phyloP scores from a whole-genome alignment of 192 early-diverging fungal genomes.

The Rhizophagus prolifer region DNA sequence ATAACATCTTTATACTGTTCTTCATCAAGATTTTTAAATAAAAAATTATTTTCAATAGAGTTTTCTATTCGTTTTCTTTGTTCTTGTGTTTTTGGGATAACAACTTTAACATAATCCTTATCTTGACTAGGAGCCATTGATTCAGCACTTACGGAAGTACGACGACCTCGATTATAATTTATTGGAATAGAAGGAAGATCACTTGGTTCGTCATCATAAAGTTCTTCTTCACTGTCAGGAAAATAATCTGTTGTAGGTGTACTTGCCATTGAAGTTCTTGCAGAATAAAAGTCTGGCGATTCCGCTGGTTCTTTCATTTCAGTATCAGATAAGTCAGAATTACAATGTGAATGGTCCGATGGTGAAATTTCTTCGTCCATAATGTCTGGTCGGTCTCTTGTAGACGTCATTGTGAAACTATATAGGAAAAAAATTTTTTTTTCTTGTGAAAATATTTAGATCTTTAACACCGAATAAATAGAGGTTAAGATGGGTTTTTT shows the following conservation, averaged over 20 bases:
- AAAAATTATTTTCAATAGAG: slow-evolving; percentile 86
- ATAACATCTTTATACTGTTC: slow-evolving; percentile 94
- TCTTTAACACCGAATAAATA: no score
- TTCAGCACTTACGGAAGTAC: slow-evolving; percentile 94
- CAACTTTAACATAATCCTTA: slow-evolving; percentile 78
- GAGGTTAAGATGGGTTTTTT: no score
- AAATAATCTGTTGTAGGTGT: slow-evolving; percentile 54
- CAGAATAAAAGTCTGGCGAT: slow-evolving; percentile 35
- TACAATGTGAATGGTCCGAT: slow-evolving; percentile 1
- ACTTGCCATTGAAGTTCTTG: slow-evolving; percentile 36
- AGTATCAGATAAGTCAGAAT: slow-evolving; percentile 9
- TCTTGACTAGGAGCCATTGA: slow-evolving; percentile 89
- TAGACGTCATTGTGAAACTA: not conserved
- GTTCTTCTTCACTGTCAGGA: slow-evolving; percentile 54
- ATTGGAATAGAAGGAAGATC: slow-evolving; percentile 56
- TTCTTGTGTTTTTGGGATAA: slow-evolving; percentile 85
- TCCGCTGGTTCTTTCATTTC: slow-evolving; percentile 40
- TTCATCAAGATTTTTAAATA: slow-evolving; percentile 94
- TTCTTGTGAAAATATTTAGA: no score
- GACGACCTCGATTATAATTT: slow-evolving; percentile 82
- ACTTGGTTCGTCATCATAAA: slow-evolving; percentile 62
- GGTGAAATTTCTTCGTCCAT: not conserved
- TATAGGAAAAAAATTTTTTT: not conserved
- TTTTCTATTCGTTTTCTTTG: slow-evolving; percentile 80
- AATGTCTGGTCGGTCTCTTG: not conserved